Conservation (phyloP, 2,329 filamentous ascomycete genomes). For the Immersiporthe knoxdaviesiana region DNA sequence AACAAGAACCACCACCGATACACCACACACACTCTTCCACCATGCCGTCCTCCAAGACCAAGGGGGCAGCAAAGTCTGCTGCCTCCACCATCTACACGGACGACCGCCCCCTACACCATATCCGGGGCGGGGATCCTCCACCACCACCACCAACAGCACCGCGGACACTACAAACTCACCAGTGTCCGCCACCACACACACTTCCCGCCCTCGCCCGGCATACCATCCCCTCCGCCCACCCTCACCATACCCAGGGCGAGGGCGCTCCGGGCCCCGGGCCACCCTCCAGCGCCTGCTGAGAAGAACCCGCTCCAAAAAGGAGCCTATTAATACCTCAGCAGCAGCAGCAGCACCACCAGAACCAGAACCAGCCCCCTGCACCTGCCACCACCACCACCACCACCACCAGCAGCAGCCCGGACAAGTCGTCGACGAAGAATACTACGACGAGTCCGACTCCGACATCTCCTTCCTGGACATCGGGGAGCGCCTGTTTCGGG, state of each 20-base stretch:
- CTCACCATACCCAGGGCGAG: neutral
- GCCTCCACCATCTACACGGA: neutral
- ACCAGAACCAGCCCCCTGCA: neutral
- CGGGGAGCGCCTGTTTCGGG: neutral
- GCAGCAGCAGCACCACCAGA: too few relatives aligned
- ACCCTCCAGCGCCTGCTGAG: too few relatives aligned
- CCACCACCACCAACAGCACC: neutral
- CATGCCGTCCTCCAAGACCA: neutral
- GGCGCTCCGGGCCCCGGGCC: too few relatives aligned
- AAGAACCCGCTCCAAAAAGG: neutral
- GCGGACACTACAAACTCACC: neutral
- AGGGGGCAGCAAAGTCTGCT: neutral
- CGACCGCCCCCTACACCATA: neutral
- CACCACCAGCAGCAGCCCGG: neutral
- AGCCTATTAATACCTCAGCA: neutral
- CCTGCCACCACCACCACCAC: neutral
- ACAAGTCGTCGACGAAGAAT: neutral
- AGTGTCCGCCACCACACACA: neutral
- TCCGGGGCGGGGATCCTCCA: neutral
- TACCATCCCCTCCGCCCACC: neutral
- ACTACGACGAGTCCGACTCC: too few relatives aligned
- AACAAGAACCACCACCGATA: neutral
- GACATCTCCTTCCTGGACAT: conserved; percentile 9
- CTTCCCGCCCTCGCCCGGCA: neutral
- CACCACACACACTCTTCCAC: neutral